These are phyloP conservation scores for Raphidocelis subcapitata DNA, from an alignment of 139 green algal genomes.

Conservation along the genomic window DNA sequence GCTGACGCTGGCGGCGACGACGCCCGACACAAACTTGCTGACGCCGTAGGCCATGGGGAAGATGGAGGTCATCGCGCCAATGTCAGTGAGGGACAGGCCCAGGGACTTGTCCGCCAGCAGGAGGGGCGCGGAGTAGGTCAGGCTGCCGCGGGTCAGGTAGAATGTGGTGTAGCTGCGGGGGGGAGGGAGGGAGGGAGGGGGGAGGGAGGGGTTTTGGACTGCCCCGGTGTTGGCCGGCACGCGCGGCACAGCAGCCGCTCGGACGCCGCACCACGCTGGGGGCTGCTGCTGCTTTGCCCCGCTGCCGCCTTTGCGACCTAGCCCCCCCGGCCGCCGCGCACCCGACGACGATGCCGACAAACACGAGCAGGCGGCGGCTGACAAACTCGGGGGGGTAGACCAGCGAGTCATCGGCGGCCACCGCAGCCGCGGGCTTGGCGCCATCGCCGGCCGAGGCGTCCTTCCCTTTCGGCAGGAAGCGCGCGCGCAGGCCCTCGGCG, in stretches of 20 bases:
- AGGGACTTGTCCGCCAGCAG: slow-evolving; percentile 79
- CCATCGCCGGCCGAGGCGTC: neutral
- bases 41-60: slow-evolving; percentile 82
- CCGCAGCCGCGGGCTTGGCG: neutral
- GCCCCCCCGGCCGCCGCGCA: slow-evolving; percentile 9
- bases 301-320: no score
- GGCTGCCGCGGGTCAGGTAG: slow-evolving; percentile 83
- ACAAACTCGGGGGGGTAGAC: slow-evolving; percentile 65
- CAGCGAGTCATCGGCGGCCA: no score
- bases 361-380: slow-evolving; percentile 63
- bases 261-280: no score
- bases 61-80: slow-evolving; percentile 86
- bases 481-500: no score
- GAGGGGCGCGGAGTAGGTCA: slow-evolving; percentile 83
- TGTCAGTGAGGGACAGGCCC: slow-evolving; percentile 71
- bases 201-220: no score
- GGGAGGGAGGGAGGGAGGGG: slow-evolving; percentile 38
- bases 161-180: slow-evolving; percentile 80
- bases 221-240: no score
- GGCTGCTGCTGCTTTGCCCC: neutral
- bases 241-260: no score
- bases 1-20: slow-evolving; percentile 72
- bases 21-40: slow-evolving; percentile 45
- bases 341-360: slow-evolving; percentile 80
- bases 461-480: neutral